Conservation (phyloP, 2,329 filamentous ascomycete genomes). For the Ceratocystis diversiconidia region DNA sequence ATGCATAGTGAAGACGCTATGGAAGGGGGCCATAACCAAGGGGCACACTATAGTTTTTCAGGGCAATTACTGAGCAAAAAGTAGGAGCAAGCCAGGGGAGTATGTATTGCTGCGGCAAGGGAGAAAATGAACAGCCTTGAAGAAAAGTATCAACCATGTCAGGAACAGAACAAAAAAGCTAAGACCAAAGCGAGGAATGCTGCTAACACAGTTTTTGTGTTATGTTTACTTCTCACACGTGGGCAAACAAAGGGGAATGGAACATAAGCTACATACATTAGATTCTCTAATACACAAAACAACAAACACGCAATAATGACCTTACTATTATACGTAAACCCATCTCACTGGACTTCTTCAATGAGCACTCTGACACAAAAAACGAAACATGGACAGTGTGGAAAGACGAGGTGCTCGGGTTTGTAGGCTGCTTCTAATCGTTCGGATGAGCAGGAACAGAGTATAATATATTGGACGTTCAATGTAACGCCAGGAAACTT, state of each 20-base stretch:
- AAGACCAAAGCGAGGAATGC: constrained; percentile 3
- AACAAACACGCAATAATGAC: background rate
- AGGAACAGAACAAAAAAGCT: background rate
- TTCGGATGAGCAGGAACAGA: background rate
- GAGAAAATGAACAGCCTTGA: background rate
- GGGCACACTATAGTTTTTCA: background rate
- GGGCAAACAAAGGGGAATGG: constrained; percentile 3
- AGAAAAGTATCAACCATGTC: background rate
- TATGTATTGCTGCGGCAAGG: background rate
- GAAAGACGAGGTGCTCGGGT: constrained; percentile 1
- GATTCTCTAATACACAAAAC: background rate
- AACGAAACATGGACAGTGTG: constrained; percentile 5
- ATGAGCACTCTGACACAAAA: background rate
- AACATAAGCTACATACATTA: background rate
- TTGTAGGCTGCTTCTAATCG: background rate
- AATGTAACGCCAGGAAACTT: background rate
- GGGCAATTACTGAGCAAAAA: background rate
- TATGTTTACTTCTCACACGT: background rate
- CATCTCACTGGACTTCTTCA: background rate
- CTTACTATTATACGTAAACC: too few relatives aligned
- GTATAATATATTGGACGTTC: background rate
- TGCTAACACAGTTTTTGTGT: background rate
- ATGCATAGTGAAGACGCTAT: background rate
- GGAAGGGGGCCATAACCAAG: background rate
- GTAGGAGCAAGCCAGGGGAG: background rate